These are phyloP conservation scores for Hypoxylon sp. DNA, from an alignment of 2,329 filamentous ascomycete genomes.

Conservation along the genomic window DNA sequence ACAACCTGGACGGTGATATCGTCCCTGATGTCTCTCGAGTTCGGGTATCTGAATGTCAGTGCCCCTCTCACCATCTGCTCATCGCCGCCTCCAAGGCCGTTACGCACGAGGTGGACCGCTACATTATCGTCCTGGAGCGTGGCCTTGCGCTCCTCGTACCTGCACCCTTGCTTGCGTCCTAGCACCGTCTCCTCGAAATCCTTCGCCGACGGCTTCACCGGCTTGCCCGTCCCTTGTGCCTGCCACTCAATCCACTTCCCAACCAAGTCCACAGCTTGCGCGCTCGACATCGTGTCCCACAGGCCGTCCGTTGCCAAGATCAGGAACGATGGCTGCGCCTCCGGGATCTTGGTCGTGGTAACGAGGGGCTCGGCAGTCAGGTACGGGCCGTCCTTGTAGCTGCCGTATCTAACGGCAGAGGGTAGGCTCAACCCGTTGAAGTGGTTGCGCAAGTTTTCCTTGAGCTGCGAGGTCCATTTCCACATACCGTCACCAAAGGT, in stretches of 20 bases:
- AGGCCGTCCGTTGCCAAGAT: constrained; percentile 77
- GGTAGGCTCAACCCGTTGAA: constrained; percentile 60
- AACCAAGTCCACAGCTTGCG: constrained; percentile 70
- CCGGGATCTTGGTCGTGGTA: constrained; percentile 66
- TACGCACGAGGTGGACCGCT: constrained; percentile 84
- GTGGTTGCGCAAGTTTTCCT: constrained; percentile 58
- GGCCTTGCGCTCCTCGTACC: constrained; percentile 69
- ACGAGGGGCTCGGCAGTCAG: constrained; percentile 76
- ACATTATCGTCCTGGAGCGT: constrained; percentile 84
- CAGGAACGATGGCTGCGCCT: constrained; percentile 66
- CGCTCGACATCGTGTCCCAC: constrained; percentile 71
- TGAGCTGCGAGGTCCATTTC: constrained; percentile 72
- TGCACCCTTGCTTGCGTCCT: constrained; percentile 46
- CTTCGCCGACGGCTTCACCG: constrained; percentile 12
- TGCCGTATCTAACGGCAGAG: constrained; percentile 59
- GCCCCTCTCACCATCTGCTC: constrained; percentile 79
- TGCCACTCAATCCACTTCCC: constrained; percentile 63
- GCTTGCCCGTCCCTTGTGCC: constrained; percentile 42
- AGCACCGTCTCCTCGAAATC: constrained; percentile 47
- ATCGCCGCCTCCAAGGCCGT: constrained; percentile 82
- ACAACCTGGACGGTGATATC: constrained; percentile 89
- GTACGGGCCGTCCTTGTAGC: constrained; percentile 71
- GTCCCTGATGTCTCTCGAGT: constrained; percentile 74
- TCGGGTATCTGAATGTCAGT: constrained; percentile 77
- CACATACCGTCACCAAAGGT: constrained; percentile 77